Conservation (phyloP, 129 eudicot genomes). For the Ambrosia trifida region DNA sequence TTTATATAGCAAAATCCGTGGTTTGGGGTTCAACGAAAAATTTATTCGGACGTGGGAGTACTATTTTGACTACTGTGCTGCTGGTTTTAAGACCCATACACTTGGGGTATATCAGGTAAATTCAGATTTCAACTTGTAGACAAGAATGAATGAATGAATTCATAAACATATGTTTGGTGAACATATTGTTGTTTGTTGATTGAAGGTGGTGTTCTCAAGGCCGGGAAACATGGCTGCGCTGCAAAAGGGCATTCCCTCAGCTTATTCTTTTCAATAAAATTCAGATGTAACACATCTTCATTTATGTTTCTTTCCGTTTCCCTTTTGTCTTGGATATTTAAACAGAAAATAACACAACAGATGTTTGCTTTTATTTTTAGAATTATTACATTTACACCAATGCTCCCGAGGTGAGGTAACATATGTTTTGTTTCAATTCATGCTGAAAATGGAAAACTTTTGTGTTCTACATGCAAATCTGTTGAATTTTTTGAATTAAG, state of each 20-base stretch:
- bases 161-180: no score
- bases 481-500: no score
- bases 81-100: constrained; percentile 77
- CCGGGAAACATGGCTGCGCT: constrained; percentile 67
- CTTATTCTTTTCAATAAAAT: constrained; percentile 31
- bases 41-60: constrained; percentile 93
- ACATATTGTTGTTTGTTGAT: background rate
- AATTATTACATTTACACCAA: no score
- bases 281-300: background rate
- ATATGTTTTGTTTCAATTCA: background rate
- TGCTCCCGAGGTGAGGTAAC: no score
- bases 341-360: background rate
- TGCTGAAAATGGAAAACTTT: no score
- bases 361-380: background rate
- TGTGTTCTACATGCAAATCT: no score
- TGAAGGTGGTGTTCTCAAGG: constrained; percentile 81
- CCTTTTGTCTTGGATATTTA: background rate
- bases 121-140: background rate
- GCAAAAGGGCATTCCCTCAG: constrained; percentile 39
- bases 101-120: constrained; percentile 79
- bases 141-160: background rate
- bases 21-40: constrained; percentile 79
- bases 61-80: constrained; percentile 87
- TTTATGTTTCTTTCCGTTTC: background rate
- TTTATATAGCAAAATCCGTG: constrained; percentile 52